phyloP scores from a whole-genome alignment of 2,329 filamentous ascomycete genomes.

The Bipolaris gigantea region DNA sequence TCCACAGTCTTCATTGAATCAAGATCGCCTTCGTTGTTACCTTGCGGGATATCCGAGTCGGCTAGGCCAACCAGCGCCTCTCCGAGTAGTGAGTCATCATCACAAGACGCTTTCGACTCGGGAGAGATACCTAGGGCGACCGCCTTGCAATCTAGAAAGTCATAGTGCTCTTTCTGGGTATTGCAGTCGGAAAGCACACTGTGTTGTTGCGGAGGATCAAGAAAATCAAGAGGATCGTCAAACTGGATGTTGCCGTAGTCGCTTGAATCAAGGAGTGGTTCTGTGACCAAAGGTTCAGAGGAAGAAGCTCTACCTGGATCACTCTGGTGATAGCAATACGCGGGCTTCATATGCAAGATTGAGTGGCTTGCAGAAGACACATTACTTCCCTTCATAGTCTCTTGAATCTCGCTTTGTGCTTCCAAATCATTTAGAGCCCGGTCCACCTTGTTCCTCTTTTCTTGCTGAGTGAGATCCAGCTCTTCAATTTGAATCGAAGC shows the following conservation, averaged over 20 bases:
- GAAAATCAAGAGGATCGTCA: constrained; percentile 16
- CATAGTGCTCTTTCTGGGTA: not conserved
- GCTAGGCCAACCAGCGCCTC: constrained; percentile 39
- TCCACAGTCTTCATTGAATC: constrained; percentile 1
- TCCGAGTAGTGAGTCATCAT: constrained; percentile 36
- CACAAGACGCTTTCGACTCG: constrained; percentile 29
- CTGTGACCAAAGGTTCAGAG: constrained; percentile 2
- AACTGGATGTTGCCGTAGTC: constrained; percentile 35
- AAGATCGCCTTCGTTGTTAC: not conserved
- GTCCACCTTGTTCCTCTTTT: constrained; percentile 31
- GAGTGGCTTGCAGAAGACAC: constrained; percentile 24
- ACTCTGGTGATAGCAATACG: constrained; percentile 30
- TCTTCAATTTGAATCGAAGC: constrained; percentile 28
- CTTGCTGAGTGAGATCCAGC: constrained; percentile 38
- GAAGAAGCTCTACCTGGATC: constrained; percentile 30
- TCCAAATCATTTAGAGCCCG: constrained; percentile 17
- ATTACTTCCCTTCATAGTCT: constrained; percentile 25
- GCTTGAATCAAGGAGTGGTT: constrained; percentile 19
- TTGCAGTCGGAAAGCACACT: not conserved
- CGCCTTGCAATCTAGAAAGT: not conserved
- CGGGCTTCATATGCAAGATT: constrained; percentile 33
- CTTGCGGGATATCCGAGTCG: constrained; percentile 34
- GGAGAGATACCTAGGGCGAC: not conserved
- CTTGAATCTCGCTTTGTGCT: constrained; percentile 31
- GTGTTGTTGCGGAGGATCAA: not conserved